Conservation (phyloP, 306 rosid species). For the Aeschynomene evenia region DNA sequence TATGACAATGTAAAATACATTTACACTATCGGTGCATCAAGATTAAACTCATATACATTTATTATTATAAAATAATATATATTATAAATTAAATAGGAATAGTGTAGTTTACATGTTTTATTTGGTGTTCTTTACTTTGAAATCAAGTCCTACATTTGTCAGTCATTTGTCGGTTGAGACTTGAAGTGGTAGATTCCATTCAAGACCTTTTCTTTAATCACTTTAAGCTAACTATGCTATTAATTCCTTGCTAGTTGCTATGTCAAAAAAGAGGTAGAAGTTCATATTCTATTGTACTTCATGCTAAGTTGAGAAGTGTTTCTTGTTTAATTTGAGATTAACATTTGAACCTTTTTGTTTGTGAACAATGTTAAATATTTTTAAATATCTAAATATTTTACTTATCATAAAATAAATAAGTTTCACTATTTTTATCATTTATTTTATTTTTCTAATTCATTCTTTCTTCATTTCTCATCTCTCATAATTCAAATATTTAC, state of each 20-base stretch:
- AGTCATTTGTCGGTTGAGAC: constrained; percentile 39
- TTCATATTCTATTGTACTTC: constrained; percentile 8
- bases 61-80: no score
- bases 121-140: constrained; percentile 48
- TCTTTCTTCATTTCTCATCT: no score
- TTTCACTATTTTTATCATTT: no score
- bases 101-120: constrained; percentile 25
- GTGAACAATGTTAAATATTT: no score
- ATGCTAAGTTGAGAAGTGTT: not conserved
- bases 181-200: constrained; percentile 16
- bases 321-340: not conserved
- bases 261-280: constrained; percentile 15
- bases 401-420: no score
- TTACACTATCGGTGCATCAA: no score
- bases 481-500: no score
- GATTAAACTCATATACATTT: no score
- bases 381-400: no score
- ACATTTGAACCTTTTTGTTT: not conserved
- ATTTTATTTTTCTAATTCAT: no score
- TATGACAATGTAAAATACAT: no score
- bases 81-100: constrained; percentile 10
- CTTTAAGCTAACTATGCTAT: not conserved
- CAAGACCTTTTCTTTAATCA: not conserved
- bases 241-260: not conserved
- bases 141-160: constrained; percentile 39